A percentile compares a stretch with the other conserved stretches of the same genome.
Conservation (phyloP, 352 stramenopile genomes). For the Phytophthora pistaciae region DNA sequence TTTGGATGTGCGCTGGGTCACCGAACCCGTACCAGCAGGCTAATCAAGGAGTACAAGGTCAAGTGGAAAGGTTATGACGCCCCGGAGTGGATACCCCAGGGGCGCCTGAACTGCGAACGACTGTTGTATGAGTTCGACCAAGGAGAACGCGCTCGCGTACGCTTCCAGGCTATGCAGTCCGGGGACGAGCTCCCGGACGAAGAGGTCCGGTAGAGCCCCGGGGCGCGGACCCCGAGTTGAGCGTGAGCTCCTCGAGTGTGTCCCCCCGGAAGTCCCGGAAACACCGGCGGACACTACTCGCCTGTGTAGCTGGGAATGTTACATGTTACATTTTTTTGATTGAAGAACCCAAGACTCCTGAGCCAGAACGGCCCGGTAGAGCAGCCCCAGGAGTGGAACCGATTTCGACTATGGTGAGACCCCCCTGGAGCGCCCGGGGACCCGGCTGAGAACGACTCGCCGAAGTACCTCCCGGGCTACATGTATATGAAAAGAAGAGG, state of each 20-base stretch:
- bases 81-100: not conserved
- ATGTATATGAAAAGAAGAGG: not conserved
- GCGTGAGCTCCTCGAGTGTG: not conserved
- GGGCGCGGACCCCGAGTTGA: not conserved
- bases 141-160: not conserved
- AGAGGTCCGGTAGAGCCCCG: not conserved
- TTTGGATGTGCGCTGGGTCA: slow-evolving; percentile 6
- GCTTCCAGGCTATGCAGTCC: not conserved
- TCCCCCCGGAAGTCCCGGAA: not conserved
- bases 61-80: slow-evolving; percentile 6
- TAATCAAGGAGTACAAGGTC: slow-evolving; percentile 1
- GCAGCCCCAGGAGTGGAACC: not conserved
- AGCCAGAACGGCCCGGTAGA: not conserved
- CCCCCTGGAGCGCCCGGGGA: not conserved
- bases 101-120: not conserved
- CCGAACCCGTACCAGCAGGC: not conserved
- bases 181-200: not conserved
- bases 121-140: slow-evolving; percentile 12
- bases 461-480: not conserved
- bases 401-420: not conserved
- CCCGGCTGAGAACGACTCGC: not conserved
- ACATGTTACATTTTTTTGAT: not conserved
- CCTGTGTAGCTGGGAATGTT: not conserved
- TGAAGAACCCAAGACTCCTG: not conserved
- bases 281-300: not conserved